Conservation (phyloP, 257 asterid genomes). For the Sherardia arvensis region DNA sequence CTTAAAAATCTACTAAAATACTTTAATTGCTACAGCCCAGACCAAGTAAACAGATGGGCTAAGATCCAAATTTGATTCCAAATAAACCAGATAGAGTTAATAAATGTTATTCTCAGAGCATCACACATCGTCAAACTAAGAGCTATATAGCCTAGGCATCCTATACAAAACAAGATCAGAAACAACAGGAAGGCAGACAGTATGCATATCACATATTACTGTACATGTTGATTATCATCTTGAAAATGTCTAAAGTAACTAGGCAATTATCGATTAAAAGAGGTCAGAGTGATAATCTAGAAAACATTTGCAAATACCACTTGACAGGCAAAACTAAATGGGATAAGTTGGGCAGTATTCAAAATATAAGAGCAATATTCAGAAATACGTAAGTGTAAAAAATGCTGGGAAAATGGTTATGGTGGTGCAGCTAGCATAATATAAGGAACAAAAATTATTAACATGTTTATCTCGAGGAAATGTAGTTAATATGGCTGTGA, state of each 20-base stretch:
- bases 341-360: background rate
- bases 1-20: background rate
- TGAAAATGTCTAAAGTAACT: background rate
- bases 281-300: no score
- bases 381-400: no score
- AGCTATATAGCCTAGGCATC: background rate
- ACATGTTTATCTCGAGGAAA: no score
- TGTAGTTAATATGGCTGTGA: background rate
- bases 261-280: background rate
- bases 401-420: background rate
- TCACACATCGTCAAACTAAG: background rate
- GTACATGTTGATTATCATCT: background rate
- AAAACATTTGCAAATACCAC: background rate
- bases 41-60: background rate
- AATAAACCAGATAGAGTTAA: no score
- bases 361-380: background rate
- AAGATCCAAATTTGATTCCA: background rate
- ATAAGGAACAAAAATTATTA: no score
- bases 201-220: background rate
- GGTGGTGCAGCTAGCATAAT: background rate
- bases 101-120: background rate
- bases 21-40: background rate
- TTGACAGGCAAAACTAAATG: background rate
- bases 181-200: background rate
- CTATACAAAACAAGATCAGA: background rate